Evolutionary conservation across 2,329 filamentous ascomycete species (phyloP).

Genomic region (Scytalidium sp.): DNA sequence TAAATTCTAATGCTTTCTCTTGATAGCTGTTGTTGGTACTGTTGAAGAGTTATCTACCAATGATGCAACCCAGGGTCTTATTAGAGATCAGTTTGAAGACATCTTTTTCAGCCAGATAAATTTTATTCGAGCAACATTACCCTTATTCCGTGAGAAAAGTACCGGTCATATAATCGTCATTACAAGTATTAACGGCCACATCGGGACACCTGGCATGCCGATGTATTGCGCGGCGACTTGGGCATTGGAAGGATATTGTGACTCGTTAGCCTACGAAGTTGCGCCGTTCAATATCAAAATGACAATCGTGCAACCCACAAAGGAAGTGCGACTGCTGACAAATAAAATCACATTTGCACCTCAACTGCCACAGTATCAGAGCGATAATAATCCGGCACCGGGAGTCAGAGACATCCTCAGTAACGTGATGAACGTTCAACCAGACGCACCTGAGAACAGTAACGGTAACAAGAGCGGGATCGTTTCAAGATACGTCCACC

Average conservation of each 20-base stretch:
- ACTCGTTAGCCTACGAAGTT: conserved; percentile 92
- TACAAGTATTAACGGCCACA: conserved; percentile 86
- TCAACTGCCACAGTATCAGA: conserved; percentile 67
- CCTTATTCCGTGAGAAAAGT: conserved; percentile 73
- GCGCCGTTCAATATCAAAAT: conserved; percentile 96
- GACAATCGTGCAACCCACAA: conserved; percentile 92
- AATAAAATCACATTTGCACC: conserved; percentile 85
- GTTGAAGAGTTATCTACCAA: conserved; percentile 84
- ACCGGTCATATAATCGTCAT: conserved; percentile 89
- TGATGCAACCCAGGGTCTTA: conserved; percentile 69
- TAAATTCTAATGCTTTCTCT: not conserved
- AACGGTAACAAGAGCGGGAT: conserved; percentile 31
- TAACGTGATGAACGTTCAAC: conserved; percentile 73
- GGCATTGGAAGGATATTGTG: conserved; percentile 94
- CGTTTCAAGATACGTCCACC: conserved; percentile 68
- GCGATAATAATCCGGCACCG: conserved; percentile 70
- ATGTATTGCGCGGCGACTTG: conserved; percentile 92
- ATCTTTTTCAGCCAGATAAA: conserved; percentile 97
- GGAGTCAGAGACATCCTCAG: conserved; percentile 80
- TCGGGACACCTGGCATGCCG: conserved; percentile 86
- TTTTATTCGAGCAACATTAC: conserved; percentile 85
- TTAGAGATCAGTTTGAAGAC: conserved; percentile 88
- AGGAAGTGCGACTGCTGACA: conserved; percentile 84
- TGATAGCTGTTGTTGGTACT: conserved; percentile 85
- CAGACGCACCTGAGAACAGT: conserved; percentile 47